Evolutionary conservation across 495 filamentous ascomycete genomes (phyloP), one percentile per base, ranked within the genome.

Genomic region (Pseudotulostoma volvatum): DNA sequence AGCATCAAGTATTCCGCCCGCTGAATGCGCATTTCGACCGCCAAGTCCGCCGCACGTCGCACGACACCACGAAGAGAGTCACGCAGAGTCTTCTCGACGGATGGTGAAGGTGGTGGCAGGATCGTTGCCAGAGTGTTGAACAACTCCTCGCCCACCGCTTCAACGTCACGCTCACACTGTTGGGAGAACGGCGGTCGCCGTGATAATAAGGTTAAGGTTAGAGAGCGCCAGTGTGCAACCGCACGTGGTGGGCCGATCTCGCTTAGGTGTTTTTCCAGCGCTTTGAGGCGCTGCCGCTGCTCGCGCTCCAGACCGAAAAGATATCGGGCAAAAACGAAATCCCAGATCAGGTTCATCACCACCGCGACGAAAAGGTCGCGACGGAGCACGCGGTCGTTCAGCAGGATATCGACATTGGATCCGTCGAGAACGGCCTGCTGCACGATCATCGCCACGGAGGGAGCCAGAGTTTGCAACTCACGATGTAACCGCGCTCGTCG

Each of bases 291-390:
- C 58, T 96, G 87, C 18, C 92, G 80, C 52, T 97, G 87, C 52
- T 94, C 90, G 37, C 85, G 73, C 59, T 95, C 88, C 84, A 96
- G 90, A 44, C 92, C 90, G 51, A 97, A 96, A 25, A 97, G 74
- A 52, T 96, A 97, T 40, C 92, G 78, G 8, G 86, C 93, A 57
- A 97, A 97, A 52, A 97, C 77, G 50, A 82, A 93, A 53, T 96
- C 88, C 84, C 85, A 95, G 25, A 96, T 74, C 83, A 97, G 93
- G 33, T 77, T 86, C 85, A 95, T 96, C 44, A 85, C 78, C 46
- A 96, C 81, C 17, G 83, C 86, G 81, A 94, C 93, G 63, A 96
- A 92, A 23, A 95, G 79, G 60, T 94, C 84, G 25, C 85, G 75
- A 36, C 90, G 76, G 42, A 73, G 73, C 37, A 90, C 79, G 32